Percentiles rank a stretch among this genome's conserved stretches.
Conservation (phyloP, 164 flowering plant species). For the Warburgia ugandensis region DNA sequence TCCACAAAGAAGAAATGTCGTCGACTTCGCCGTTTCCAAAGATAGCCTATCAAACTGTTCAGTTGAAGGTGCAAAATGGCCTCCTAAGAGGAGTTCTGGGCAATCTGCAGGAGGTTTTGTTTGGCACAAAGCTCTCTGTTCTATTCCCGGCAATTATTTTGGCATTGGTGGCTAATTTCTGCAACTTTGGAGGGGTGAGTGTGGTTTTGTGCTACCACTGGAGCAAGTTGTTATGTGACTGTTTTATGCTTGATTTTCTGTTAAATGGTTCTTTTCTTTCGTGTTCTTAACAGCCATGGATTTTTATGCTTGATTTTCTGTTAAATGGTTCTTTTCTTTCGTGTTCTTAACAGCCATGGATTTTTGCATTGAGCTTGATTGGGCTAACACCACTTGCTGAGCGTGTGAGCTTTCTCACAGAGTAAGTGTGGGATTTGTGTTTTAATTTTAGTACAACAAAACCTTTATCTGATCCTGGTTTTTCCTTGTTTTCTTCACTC, state of each 20-base stretch:
- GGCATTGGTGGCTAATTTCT: slow-evolving; percentile 30
- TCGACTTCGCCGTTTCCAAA: slow-evolving; percentile 31
- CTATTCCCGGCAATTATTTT: slow-evolving; percentile 50
- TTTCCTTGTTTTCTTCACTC: background rate
- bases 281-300: too few relatives aligned
- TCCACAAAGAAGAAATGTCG: too few relatives aligned
- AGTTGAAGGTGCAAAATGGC: slow-evolving; percentile 18
- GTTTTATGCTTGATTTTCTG: too few relatives aligned
- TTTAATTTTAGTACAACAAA: too few relatives aligned
- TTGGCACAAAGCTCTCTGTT: slow-evolving; percentile 50
- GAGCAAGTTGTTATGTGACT: background rate
- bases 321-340: too few relatives aligned
- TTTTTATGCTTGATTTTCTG: too few relatives aligned
- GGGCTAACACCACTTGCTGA: slow-evolving; percentile 88
- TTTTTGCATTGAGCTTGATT: slow-evolving; percentile 71
- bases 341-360: slow-evolving; percentile 56
- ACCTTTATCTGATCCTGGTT: background rate
- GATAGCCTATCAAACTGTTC: slow-evolving; percentile 31
- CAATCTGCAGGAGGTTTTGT: slow-evolving; percentile 41
- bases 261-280: too few relatives aligned
- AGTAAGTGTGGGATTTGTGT: slow-evolving; percentile 34
- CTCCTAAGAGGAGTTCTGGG: slow-evolving; percentile 21
- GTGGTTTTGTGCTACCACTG: background rate
- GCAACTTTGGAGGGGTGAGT: slow-evolving; percentile 36
- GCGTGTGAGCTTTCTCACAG: slow-evolving; percentile 86